These are phyloP conservation scores for Nemania bipapillata DNA, from an alignment of 2,329 filamentous ascomycete species.

Conservation along the genomic window DNA sequence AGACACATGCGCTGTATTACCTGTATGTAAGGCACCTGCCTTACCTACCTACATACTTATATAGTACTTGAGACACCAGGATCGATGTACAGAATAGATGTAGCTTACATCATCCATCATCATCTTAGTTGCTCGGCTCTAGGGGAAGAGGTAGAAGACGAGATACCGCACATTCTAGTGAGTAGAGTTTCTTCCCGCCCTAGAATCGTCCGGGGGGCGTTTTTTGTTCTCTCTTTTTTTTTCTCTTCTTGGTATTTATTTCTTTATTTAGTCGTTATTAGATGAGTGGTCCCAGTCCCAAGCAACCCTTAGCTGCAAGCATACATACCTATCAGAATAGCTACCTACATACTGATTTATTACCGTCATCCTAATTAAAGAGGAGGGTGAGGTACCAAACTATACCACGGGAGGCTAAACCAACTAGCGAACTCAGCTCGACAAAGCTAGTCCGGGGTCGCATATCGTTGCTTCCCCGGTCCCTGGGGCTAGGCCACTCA, in stretches of 20 bases:
- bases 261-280: background rate
- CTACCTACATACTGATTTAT: background rate
- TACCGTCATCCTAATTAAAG: conserved; percentile 30
- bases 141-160: conserved; percentile 1
- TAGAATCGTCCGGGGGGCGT: conserved; percentile 12
- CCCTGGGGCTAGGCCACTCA: conserved; percentile 43
- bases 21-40: conserved; percentile 21
- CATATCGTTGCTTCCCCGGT: conserved; percentile 41
- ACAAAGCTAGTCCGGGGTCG: conserved; percentile 46
- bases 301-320: conserved; percentile 28
- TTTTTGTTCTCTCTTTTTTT: background rate
- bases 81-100: too few species aligned
- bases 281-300: too few species aligned
- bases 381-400: conserved; percentile 32
- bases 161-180: conserved; percentile 13
- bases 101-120: conserved; percentile 22
- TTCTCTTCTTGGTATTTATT: conserved; percentile 4
- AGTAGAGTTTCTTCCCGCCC: conserved; percentile 10
- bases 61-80: too few species aligned
- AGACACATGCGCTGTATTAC: conserved; percentile 21
- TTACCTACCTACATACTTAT: background rate
- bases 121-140: too few species aligned
- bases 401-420: conserved; percentile 34
- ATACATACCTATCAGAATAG: conserved; percentile 29
- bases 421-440: conserved; percentile 46